Base-by-base conservation (phyloP, 208 protist species). In the Crithidia fasciculata region DNA sequence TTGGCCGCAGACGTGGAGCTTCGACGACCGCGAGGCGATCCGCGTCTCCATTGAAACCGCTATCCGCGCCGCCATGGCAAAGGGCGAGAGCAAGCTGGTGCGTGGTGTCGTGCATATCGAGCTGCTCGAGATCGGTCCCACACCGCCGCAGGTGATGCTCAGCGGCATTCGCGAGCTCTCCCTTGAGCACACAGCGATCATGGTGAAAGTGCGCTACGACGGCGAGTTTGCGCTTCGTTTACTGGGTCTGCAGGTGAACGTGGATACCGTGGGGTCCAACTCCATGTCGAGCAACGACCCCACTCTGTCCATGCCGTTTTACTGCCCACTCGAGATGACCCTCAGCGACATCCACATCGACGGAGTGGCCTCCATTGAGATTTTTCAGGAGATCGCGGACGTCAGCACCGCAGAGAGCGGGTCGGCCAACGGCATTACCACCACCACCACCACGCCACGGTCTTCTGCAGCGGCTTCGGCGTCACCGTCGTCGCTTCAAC, bases 291-390 rank as follows among this genome's bases (percentile, higher is more conserved):
- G 68, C 60, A 90, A 90, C 57, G 89, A 92, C 71, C 80, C 82
- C 6, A 90, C 93, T 41, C 82, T 90, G 50, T 88, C 88, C 9
- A 71, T 94, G 62, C 92, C 92, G 3, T 95, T 96, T 59, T 96
- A 90, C 73, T 95, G 90, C 64, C 92, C 92, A 2, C 83, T 96
- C 45, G 90, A 94, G 62, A 88, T 95, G 83, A 95, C 88, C n/a
- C 72, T 96, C 47, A 75, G 82, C 54, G 84, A 95, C 77, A 80
- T 96, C 47, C 70, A 76, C 61, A 53, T 96, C 36, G 92, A 96
- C 64, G 92, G 90, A 10, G 86, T 94, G 50, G 85, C 83, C 49
- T 91, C 87, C 28, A 88, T 96, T 40, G 92, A 95, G 68, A 52
- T 95, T 5, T 85, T 92, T n/a, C 87, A 93, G 28, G 91, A 96